Evolutionary conservation across 2,329 filamentous ascomycete genomes (phyloP).

Genomic region (Aplosporella prunicola): DNA sequence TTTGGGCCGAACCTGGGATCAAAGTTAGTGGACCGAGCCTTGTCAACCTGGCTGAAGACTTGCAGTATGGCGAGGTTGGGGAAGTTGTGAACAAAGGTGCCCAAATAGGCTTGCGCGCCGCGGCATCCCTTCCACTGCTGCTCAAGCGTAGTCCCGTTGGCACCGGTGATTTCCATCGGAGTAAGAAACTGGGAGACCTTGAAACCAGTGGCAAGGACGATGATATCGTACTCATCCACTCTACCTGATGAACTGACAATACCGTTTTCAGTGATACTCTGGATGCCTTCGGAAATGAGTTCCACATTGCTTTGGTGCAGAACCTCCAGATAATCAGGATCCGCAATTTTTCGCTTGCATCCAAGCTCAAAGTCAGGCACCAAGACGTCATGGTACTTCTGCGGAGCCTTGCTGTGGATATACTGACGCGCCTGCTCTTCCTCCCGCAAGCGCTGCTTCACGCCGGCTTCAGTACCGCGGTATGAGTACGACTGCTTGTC

Average conservation of each 20-base stretch:
- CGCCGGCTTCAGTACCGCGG: conserved; percentile 5
- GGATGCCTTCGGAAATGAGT: conserved; percentile 17
- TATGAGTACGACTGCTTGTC: conserved; percentile 15
- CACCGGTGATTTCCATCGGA: conserved; percentile 25
- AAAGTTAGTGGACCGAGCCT: not conserved
- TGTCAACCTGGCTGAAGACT: conserved; percentile 9
- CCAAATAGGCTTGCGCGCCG: conserved; percentile 17
- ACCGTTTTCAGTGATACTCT: conserved; percentile 15
- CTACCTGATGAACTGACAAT: conserved; percentile 14
- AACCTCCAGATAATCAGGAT: conserved; percentile 19
- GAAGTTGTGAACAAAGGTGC: conserved; percentile 16
- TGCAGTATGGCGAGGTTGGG: conserved; percentile 19
- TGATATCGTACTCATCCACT: conserved; percentile 20
- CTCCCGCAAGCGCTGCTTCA: conserved; percentile 3
- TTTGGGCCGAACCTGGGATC: conserved; percentile 19
- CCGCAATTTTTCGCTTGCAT: conserved; percentile 36
- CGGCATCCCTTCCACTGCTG: conserved; percentile 16
- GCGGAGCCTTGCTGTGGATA: conserved; percentile 16
- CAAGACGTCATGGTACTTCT: conserved; percentile 53
- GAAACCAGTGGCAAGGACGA: conserved; percentile 29
- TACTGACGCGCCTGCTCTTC: conserved; percentile 16
- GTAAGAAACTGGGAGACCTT: conserved; percentile 26
- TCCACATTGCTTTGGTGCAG: conserved; percentile 16
- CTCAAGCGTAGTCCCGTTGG: conserved; percentile 13
- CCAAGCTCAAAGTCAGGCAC: conserved; percentile 75